These are phyloP conservation scores for Microdochium nivale DNA, from an alignment of 2,329 filamentous ascomycete genomes.

Conservation along the genomic window DNA sequence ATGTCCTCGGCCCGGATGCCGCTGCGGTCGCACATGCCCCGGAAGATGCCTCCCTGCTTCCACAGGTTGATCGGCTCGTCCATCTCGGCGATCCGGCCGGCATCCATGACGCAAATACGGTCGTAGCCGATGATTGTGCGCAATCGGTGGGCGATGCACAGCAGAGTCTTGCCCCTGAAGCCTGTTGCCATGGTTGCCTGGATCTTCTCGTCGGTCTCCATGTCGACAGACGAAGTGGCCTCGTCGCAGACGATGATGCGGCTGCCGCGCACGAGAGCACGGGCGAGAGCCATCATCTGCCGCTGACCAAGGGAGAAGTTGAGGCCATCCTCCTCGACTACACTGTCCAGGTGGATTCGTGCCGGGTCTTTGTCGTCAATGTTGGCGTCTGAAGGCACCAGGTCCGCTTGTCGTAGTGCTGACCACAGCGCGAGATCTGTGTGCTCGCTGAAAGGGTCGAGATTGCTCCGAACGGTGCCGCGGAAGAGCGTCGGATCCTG, in stretches of 20 bases:
- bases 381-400: constrained; percentile 38
- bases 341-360: constrained; percentile 72
- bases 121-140: constrained; percentile 93
- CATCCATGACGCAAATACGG: constrained; percentile 93
- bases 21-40: constrained; percentile 81
- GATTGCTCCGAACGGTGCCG: constrained; percentile 69
- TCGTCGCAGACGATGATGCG: constrained; percentile 97
- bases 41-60: constrained; percentile 65
- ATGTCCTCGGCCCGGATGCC: constrained; percentile 59
- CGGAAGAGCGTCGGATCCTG: constrained; percentile 79
- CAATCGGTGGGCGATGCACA: constrained; percentile 88
- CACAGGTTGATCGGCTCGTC: constrained; percentile 69
- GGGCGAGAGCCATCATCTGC: constrained; percentile 88
- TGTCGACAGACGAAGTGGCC: constrained; percentile 86
- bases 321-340: constrained; percentile 87
- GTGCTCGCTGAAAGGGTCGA: constrained; percentile 75
- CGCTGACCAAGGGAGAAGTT: constrained; percentile 95
- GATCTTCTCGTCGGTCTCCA: constrained; percentile 95
- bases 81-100: constrained; percentile 78
- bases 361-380: constrained; percentile 24
- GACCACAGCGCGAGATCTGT: constrained; percentile 71
- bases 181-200: constrained; percentile 78
- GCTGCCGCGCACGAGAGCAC: constrained; percentile 77
- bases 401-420: constrained; percentile 67
- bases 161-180: constrained; percentile 77